Conservation (phyloP, 345 rosid species). For the Pseudoturritis turrita region DNA sequence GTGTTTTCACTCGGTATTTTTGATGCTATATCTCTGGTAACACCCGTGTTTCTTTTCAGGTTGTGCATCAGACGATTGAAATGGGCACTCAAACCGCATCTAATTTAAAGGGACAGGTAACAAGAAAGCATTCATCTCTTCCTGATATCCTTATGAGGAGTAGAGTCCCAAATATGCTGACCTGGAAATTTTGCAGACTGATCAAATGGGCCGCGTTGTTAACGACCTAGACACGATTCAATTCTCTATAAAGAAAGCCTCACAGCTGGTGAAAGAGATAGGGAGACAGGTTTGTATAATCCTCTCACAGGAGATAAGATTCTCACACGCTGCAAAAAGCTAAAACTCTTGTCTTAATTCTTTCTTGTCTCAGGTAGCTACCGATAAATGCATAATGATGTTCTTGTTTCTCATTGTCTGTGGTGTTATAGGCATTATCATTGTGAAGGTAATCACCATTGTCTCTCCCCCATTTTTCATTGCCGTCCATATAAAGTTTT, state of each 20-base stretch:
- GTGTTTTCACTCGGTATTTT: not conserved
- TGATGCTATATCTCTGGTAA: conserved; percentile 15
- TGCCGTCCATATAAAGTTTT: not conserved
- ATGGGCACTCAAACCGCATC: conserved; percentile 87
- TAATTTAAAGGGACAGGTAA: conserved; percentile 89
- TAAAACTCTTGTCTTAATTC: not conserved
- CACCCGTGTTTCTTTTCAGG: conserved; percentile 38
- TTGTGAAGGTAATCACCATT: conserved; percentile 70
- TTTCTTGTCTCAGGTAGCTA: conserved; percentile 55
- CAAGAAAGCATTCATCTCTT: not conserved
- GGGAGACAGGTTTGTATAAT: conserved; percentile 72
- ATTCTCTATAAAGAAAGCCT: conserved; percentile 93
- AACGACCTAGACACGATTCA: conserved; percentile 92
- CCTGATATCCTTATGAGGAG: not conserved
- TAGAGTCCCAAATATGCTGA: not conserved
- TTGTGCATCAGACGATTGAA: conserved; percentile 86
- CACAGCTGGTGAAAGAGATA: conserved; percentile 94
- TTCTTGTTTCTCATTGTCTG: conserved; percentile 86
- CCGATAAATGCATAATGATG: conserved; percentile 94
- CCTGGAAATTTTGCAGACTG: conserved; percentile 51
- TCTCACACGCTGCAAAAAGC: not conserved
- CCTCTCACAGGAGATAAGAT: not conserved
- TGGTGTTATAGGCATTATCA: conserved; percentile 80
- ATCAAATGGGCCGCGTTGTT: conserved; percentile 96
- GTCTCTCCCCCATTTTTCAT: not conserved